Evolutionary conservation across 768 basidiomycete genomes (phyloP).

Genomic region (Cystofilobasidium capitatum): DNA sequence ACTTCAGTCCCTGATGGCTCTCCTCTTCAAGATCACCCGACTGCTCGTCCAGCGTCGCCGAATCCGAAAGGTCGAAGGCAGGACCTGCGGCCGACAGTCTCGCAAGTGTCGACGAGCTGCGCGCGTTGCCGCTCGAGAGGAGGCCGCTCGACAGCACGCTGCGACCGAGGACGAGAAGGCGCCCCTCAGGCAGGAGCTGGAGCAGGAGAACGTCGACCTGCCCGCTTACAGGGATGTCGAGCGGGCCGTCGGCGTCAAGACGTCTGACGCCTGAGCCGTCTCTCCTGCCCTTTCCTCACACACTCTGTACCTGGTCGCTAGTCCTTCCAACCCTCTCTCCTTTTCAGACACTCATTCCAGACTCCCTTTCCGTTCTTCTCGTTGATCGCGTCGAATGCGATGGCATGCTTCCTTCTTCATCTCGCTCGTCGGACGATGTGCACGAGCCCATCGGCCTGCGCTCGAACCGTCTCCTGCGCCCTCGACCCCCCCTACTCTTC

Average conservation of each 20-base stretch:
- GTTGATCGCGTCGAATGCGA: not conserved
- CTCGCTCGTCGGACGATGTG: not conserved
- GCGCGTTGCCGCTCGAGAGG: not conserved
- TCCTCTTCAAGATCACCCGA: slow-evolving; percentile 4
- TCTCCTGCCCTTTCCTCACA: not conserved
- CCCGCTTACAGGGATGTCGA: not conserved
- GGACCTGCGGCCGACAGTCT: not conserved
- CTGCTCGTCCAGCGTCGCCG: not conserved
- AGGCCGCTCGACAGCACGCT: not conserved
- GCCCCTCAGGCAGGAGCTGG: not conserved
- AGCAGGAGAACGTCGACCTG: not conserved
- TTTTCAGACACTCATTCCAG: no score
- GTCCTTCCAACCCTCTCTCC: not conserved
- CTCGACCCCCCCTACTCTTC: not conserved
- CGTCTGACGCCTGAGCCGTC: not conserved
- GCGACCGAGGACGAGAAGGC: not conserved
- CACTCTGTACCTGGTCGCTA: no score
- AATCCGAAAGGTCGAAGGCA: not conserved
- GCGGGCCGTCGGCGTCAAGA: not conserved
- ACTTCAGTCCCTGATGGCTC: not conserved
- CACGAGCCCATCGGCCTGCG: not conserved
- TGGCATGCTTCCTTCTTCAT: not conserved
- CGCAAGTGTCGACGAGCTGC: not conserved
- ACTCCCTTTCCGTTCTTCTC: no score
- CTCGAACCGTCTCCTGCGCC: not conserved